Conservation (phyloP, 768 basidiomycete species). For the Chalciporus sphaerocephalus region DNA sequence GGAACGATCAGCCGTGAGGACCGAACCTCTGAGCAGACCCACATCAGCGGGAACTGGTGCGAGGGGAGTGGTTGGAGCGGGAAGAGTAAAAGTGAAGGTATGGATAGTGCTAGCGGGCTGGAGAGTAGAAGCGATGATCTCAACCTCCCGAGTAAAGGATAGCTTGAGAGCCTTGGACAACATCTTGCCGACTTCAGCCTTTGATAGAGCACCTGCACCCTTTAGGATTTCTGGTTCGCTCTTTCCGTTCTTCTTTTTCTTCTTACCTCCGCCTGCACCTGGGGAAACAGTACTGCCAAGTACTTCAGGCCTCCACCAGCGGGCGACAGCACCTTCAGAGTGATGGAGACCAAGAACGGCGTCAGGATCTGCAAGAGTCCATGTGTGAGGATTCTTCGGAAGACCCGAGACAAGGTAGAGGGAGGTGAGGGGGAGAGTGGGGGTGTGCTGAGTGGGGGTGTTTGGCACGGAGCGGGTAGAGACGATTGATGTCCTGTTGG, state of each 20-base stretch:
- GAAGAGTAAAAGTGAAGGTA: slow-evolving; percentile 84
- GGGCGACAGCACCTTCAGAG: slow-evolving; percentile 75
- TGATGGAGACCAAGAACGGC: slow-evolving; percentile 79
- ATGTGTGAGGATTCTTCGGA: slow-evolving; percentile 84
- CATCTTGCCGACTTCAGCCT: slow-evolving; percentile 87
- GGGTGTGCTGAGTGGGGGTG: slow-evolving; percentile 56
- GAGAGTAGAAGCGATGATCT: slow-evolving; percentile 91
- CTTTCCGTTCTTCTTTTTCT: slow-evolving; percentile 60
- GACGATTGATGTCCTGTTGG: slow-evolving; percentile 70
- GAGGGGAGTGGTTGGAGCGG: slow-evolving; percentile 69
- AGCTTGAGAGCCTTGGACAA: slow-evolving; percentile 91
- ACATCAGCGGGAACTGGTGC: slow-evolving; percentile 67
- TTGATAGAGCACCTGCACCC: slow-evolving; percentile 75
- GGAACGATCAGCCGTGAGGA: slow-evolving; percentile 62
- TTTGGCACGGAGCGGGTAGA: slow-evolving; percentile 50
- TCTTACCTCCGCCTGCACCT: slow-evolving; percentile 76
- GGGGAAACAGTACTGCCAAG: slow-evolving; percentile 84
- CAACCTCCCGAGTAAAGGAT: slow-evolving; percentile 87
- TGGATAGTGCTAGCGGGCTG: slow-evolving; percentile 92
- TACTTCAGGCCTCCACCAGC: slow-evolving; percentile 91
- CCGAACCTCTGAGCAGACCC: slow-evolving; percentile 62
- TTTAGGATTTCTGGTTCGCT: slow-evolving; percentile 58
- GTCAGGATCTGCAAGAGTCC: slow-evolving; percentile 85
- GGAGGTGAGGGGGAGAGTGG: slow-evolving; percentile 73
- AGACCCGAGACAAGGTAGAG: slow-evolving; percentile 87